A percentile compares a stretch with the other conserved stretches of the same genome.
phyloP scores from a whole-genome alignment of 2,329 filamentous ascomycete species.

The Daldinia sp. region DNA sequence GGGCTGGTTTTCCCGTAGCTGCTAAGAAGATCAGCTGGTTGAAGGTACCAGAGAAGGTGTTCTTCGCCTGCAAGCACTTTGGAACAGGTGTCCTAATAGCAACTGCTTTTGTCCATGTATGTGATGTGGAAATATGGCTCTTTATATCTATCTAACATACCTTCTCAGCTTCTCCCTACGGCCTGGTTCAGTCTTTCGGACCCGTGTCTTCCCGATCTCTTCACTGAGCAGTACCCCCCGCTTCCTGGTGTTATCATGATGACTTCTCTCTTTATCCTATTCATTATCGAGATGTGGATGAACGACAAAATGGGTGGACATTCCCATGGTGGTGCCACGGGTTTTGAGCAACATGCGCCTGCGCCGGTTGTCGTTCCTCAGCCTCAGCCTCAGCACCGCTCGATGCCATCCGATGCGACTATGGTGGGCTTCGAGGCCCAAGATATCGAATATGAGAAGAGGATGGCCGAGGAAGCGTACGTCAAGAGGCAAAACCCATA shows the following conservation, averaged over 20 bases:
- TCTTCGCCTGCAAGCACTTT: slow-evolving; percentile 74
- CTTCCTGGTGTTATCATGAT: slow-evolving; percentile 76
- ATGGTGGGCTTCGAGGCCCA: slow-evolving; percentile 52
- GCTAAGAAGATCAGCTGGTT: slow-evolving; percentile 69
- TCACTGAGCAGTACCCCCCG: slow-evolving; percentile 69
- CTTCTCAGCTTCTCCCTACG: slow-evolving; percentile 65
- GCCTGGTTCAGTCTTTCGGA: slow-evolving; percentile 66
- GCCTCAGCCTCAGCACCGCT: slow-evolving; percentile 47
- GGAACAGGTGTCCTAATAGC: slow-evolving; percentile 79
- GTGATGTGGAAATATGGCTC: slow-evolving; percentile 39
- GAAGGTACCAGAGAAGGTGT: slow-evolving; percentile 67
- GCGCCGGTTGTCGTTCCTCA: slow-evolving; percentile 42
- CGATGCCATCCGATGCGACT: slow-evolving; percentile 38
- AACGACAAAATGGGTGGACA: slow-evolving; percentile 70
- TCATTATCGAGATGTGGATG: slow-evolving; percentile 72
- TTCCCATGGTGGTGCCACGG: slow-evolving; percentile 68
- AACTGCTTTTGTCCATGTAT: slow-evolving; percentile 78
- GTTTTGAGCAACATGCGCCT: slow-evolving; percentile 50
- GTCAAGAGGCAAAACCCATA: slow-evolving; percentile 51
- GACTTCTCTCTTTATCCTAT: slow-evolving; percentile 70
- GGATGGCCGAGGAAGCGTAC: slow-evolving; percentile 56
- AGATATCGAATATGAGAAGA: slow-evolving; percentile 57
- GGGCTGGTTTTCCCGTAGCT: slow-evolving; percentile 65
- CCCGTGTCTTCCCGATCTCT: slow-evolving; percentile 70
- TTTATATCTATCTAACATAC: slow-evolving; percentile 17